A percentile compares a stretch with the other conserved stretches of the same genome.
phyloP scores from a whole-genome alignment of 2,329 filamentous ascomycete genomes.

The Phaeoacremonium minimum region DNA sequence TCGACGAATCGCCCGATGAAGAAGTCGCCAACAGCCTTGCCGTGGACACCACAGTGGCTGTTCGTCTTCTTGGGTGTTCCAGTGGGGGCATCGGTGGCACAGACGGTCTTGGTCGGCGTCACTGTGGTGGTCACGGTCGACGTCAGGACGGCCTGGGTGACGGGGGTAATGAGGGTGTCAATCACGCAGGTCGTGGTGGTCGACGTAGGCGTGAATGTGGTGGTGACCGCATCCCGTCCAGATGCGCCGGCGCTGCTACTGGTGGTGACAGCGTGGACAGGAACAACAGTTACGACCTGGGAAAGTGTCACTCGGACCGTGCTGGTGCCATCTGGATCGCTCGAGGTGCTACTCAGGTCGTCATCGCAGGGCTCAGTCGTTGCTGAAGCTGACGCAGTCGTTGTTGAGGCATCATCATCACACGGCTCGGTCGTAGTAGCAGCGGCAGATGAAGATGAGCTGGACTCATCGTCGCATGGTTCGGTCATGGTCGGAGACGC shows the following conservation, averaged over 20 bases:
- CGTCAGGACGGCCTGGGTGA: slow-evolving; percentile 18
- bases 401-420: too few species aligned
- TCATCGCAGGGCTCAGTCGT: neutral
- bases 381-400: neutral
- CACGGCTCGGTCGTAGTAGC: too few species aligned
- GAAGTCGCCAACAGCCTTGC: slow-evolving; percentile 25
- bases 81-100: slow-evolving; percentile 18
- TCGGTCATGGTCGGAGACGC: too few species aligned
- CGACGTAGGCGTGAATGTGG: slow-evolving; percentile 4
- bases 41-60: slow-evolving; percentile 33
- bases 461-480: too few species aligned
- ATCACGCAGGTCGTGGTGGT: slow-evolving; percentile 20
- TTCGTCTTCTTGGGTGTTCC: slow-evolving; percentile 21
- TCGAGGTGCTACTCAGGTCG: neutral
- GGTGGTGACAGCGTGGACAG: too few species aligned
- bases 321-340: too few species aligned
- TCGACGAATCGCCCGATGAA: slow-evolving; percentile 33
- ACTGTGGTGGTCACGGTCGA: slow-evolving; percentile 16
- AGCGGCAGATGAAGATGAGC: too few species aligned
- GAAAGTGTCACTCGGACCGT: too few species aligned
- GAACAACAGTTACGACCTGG: too few species aligned
- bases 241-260: too few species aligned
- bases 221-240: neutral
- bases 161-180: slow-evolving; percentile 25
- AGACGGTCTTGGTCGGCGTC: slow-evolving; percentile 24